Evolutionary conservation across 139 green algal genomes (phyloP).

Genomic region (Chlorella sp.): DNA sequence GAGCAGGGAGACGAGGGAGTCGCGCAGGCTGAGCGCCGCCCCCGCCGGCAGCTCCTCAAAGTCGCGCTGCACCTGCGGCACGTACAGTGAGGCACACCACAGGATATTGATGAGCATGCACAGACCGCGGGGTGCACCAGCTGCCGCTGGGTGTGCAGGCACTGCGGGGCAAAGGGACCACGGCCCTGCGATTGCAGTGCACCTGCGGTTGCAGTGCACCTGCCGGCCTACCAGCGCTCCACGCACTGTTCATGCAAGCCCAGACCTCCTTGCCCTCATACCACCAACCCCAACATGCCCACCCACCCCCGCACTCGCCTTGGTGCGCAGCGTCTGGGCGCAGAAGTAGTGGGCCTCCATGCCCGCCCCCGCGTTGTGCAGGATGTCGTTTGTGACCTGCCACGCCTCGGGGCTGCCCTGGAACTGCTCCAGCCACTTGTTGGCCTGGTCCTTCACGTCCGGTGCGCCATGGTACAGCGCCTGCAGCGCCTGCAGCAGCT

Average conservation of each 20-base stretch:
- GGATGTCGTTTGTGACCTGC: slow-evolving; percentile 72
- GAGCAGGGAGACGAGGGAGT: slow-evolving; percentile 81
- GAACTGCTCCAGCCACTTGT: slow-evolving; percentile 85
- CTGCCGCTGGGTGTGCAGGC: too few relatives aligned
- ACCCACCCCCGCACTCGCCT: slow-evolving; percentile 54
- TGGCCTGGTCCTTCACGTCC: slow-evolving; percentile 69
- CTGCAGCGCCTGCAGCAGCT: slow-evolving; percentile 70
- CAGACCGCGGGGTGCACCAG: too few relatives aligned
- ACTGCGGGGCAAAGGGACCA: too few relatives aligned
- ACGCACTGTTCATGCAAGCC: neutral
- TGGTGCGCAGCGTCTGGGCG: slow-evolving; percentile 90
- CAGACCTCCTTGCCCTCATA: too few relatives aligned
- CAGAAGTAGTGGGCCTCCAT: slow-evolving; percentile 89
- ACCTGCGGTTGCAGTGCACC: too few relatives aligned
- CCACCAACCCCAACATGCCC: neutral
- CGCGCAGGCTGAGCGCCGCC: slow-evolving; percentile 64
- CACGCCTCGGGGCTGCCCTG: slow-evolving; percentile 78
- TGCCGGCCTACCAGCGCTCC: neutral
- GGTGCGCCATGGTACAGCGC: slow-evolving; percentile 83
- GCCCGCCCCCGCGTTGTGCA: slow-evolving; percentile 68
- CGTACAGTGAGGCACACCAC: neutral
- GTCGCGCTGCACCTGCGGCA: slow-evolving; percentile 80
- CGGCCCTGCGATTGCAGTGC: neutral
- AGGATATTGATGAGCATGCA: too few relatives aligned
- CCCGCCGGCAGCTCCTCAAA: slow-evolving; percentile 88